Base-by-base conservation (phyloP, 2,329 filamentous ascomycete genomes). In the Stylonectria norvegica region DNA sequence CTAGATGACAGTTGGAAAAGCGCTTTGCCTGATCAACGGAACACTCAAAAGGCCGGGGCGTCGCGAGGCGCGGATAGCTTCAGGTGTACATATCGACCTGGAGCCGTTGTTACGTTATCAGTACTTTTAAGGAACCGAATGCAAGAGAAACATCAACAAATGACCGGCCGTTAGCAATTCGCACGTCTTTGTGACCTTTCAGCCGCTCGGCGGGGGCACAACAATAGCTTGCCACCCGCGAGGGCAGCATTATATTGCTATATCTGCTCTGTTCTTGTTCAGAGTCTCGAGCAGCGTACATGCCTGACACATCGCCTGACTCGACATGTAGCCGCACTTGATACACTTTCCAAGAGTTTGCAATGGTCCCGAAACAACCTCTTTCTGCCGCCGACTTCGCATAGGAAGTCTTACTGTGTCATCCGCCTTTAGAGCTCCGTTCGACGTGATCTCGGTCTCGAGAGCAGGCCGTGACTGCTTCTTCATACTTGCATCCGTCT, bases 251-350 rank as follows among this genome's bases (percentile, higher is more conserved):
- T 65, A 78, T 67, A 79, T 72, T 55, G 68, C 61, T 47, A 83
- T 78, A 53, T 79, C 71, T 42, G 77, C 68, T 44, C 79, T 69
- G 51, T 83, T 83, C 66, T 93, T 96, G 61, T 98, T 98, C 34
- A 98, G 65, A 0, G 86, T 88, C 55, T 97, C 90, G 3, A 98
- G 76, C 31, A 98, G 70, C 47, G 83, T 85, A 62, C 93, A 98
- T 1, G 93, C 93, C 66, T 98, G 95, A 67, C 93, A 98, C 27
- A 96, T 79, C 20, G 80, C 78, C 64, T 98, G 93, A 55, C 90
- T 96, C 2, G 93, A 95, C 65, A 98, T 86, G 62, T 97, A 98
- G 11, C 93, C 93, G 55, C 93, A 98, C 37, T 80, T 83, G 57
- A 84, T 79, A 59, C 93, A 98, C 49, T 82, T 83, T 2, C 91